These are phyloP conservation scores for Monosporascus sp. DNA, from an alignment of 2,329 filamentous ascomycete genomes.

Conservation along the genomic window DNA sequence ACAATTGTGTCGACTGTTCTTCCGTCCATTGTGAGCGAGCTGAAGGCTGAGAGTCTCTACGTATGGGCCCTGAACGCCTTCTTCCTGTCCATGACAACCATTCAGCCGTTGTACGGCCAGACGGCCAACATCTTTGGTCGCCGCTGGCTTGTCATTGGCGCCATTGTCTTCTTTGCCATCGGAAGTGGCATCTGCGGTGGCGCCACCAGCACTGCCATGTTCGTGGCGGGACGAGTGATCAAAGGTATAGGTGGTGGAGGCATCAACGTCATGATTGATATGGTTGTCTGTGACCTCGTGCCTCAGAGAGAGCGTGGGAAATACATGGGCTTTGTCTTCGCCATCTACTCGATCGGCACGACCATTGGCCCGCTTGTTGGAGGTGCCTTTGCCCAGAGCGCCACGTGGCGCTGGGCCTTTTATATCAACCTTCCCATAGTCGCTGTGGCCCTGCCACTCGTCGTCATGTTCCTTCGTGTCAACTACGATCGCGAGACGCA, in stretches of 20 bases:
- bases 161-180: constrained; percentile 34
- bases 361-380: constrained; percentile 22
- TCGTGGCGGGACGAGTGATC: constrained; percentile 33
- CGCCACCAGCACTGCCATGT: constrained; percentile 27
- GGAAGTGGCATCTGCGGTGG: constrained; percentile 38
- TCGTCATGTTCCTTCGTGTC: constrained; percentile 27
- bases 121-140: constrained; percentile 42
- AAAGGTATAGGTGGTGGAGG: constrained; percentile 33
- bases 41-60: constrained; percentile 8
- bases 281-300: constrained; percentile 43
- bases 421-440: constrained; percentile 25
- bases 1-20: constrained; percentile 13
- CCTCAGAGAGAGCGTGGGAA: constrained; percentile 37
- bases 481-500: constrained; percentile 9
- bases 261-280: constrained; percentile 31
- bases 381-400: constrained; percentile 6
- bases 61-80: constrained; percentile 14
- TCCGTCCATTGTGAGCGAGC: constrained; percentile 12
- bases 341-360: constrained; percentile 23
- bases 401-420: constrained; percentile 35
- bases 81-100: constrained; percentile 26
- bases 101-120: constrained; percentile 40
- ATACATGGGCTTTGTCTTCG: constrained; percentile 26
- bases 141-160: constrained; percentile 26
- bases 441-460: constrained; percentile 15